Conservation (phyloP, 208 protist species). For the Sergeia podlipaevii region DNA sequence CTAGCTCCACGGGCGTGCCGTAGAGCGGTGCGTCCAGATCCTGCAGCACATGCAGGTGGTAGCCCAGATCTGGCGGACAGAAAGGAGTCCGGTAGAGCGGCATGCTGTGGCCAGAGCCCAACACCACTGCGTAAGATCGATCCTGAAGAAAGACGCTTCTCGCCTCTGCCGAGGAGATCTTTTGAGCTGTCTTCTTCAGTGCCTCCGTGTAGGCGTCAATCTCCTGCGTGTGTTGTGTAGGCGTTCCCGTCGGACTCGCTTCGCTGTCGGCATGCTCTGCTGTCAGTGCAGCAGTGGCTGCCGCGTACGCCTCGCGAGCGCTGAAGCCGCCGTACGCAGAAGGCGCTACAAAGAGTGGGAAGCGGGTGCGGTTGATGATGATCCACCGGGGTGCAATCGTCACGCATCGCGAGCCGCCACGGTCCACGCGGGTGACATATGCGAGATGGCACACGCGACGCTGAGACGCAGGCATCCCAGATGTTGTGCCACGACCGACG, state of each 20-base stretch:
- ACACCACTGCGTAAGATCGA: too few species aligned
- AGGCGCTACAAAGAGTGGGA: conserved; percentile 55
- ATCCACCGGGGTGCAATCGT: conserved; percentile 83
- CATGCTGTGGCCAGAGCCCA: conserved; percentile 4
- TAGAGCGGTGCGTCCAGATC: conserved; percentile 36
- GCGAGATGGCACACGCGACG: conserved; percentile 54
- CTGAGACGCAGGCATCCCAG: background rate
- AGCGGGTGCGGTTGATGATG: conserved; percentile 70
- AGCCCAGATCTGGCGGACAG: conserved; percentile 42
- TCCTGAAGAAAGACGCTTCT: too few species aligned
- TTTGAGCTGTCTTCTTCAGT: too few species aligned
- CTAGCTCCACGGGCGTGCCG: conserved; percentile 67
- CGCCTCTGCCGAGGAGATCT: too few species aligned
- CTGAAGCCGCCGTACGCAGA: conserved; percentile 31
- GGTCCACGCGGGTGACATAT: conserved; percentile 53
- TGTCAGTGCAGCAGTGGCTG: conserved; percentile 20
- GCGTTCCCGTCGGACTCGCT: conserved; percentile 1
- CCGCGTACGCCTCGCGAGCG: conserved; percentile 24
- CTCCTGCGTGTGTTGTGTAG: conserved; percentile 16
- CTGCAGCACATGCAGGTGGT: conserved; percentile 63
- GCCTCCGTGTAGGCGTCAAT: conserved; percentile 20
- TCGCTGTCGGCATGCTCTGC: conserved; percentile 8
- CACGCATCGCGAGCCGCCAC: conserved; percentile 54
- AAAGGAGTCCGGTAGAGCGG: conserved; percentile 50
- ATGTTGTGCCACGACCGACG: background rate